phyloP scores from a whole-genome alignment of 108 stramenopile species.

The Cyclotella atomus region DNA sequence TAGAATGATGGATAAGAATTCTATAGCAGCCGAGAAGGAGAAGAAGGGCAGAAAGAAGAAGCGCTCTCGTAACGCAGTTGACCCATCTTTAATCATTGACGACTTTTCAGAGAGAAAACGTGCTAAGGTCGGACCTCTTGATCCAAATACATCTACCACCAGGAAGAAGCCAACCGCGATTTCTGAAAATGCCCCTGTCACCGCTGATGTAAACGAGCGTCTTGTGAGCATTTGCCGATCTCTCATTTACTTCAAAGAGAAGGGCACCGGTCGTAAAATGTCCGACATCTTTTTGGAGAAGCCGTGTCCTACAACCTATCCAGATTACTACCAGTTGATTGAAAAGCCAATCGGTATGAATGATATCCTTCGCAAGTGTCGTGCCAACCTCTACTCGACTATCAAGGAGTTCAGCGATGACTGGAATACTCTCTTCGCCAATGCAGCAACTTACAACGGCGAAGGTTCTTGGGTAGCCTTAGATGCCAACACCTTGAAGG shows the following conservation, averaged over 20 bases:
- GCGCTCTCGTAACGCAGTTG: constrained; percentile 39
- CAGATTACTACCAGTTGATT: constrained; percentile 85
- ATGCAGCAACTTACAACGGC: constrained; percentile 82
- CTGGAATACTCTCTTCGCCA: constrained; percentile 84
- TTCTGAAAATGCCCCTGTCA: constrained; percentile 48
- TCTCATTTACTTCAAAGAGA: constrained; percentile 82
- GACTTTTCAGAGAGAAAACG: constrained; percentile 28
- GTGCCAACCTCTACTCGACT: constrained; percentile 67
- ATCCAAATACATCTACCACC: constrained; percentile 18
- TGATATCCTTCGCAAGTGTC: constrained; percentile 83
- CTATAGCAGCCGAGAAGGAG: constrained; percentile 57
- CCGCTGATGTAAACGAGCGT: constrained; percentile 68
- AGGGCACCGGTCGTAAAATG: constrained; percentile 73
- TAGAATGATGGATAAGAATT: constrained; percentile 88
- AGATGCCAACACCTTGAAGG: constrained; percentile 66
- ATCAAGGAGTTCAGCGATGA: constrained; percentile 72
- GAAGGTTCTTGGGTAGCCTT: constrained; percentile 83
- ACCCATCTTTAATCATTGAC: constrained; percentile 46
- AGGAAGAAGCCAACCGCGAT: constrained; percentile 13
- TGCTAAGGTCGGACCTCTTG: constrained; percentile 24
- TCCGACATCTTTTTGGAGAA: constrained; percentile 89
- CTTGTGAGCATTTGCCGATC: constrained; percentile 75
- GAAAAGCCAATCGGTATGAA: constrained; percentile 88
- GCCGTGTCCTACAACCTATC: constrained; percentile 80
- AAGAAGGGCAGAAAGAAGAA: constrained; percentile 56